Conservation (phyloP, 2,329 filamentous ascomycete species). For the Pseudogymnoascus sp. region DNA sequence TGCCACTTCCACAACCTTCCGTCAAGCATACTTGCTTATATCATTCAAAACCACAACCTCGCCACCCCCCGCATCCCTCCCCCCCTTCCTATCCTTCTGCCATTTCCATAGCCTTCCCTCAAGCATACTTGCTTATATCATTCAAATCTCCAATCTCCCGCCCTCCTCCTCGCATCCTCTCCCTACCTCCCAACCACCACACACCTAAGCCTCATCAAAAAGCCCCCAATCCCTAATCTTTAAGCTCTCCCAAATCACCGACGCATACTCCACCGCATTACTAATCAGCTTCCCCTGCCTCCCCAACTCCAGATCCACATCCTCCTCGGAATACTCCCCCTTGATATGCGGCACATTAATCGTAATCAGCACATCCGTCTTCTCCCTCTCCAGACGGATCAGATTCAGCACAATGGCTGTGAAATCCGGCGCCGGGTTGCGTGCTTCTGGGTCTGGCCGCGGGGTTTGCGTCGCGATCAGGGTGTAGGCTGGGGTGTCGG, state of each 20-base stretch:
- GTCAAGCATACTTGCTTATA: background rate
- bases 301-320: slow-evolving; percentile 61
- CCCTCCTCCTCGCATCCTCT: background rate
- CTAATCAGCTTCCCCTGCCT: slow-evolving; percentile 63
- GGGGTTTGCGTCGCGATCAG: slow-evolving; percentile 61
- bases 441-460: slow-evolving; percentile 28
- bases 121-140: background rate
- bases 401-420: slow-evolving; percentile 73
- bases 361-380: slow-evolving; percentile 76
- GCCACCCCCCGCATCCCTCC: no score
- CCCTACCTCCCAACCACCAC: background rate
- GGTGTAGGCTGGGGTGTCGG: slow-evolving; percentile 57
- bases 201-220: slow-evolving; percentile 37
- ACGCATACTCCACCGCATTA: slow-evolving; percentile 60
- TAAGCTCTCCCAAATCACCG: slow-evolving; percentile 64
- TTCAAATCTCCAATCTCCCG: background rate
- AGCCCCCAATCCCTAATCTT: slow-evolving; percentile 75
- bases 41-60: background rate
- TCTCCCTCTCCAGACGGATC: slow-evolving; percentile 66
- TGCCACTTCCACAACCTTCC: background rate
- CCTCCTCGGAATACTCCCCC: slow-evolving; percentile 66
- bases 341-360: slow-evolving; percentile 82
- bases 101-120: background rate
- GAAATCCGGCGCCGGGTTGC: slow-evolving; percentile 43
- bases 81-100: background rate